These are phyloP conservation scores for Citrus maxima DNA, from an alignment of 345 rosid species.

Conservation along the genomic window DNA sequence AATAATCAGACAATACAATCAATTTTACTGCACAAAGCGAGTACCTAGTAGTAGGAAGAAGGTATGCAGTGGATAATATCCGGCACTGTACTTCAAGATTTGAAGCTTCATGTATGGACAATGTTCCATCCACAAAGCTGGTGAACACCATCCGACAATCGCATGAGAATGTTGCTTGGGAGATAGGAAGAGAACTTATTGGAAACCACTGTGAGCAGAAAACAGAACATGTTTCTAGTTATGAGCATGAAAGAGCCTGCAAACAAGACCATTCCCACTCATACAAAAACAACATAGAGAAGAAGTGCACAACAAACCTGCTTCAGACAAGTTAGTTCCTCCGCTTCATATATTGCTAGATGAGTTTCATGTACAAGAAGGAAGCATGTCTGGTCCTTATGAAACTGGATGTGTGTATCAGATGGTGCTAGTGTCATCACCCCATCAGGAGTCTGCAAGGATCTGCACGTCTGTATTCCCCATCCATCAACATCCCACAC, in stretches of 20 bases:
- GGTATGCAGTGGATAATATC: conserved; percentile 23
- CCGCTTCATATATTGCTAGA: conserved; percentile 32
- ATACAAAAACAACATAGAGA: neutral
- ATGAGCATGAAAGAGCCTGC: neutral
- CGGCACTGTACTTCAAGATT: conserved; percentile 24
- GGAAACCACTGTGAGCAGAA: conserved; percentile 31
- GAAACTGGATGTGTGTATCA: conserved; percentile 37
- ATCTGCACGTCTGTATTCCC: conserved; percentile 25
- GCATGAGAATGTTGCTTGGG: conserved; percentile 42
- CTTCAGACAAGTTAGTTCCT: conserved; percentile 24
- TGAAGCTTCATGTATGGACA: conserved; percentile 31
- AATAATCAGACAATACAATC: neutral
- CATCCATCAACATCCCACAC: conserved; percentile 41
- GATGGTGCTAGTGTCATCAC: neutral
- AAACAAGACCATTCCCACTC: neutral
- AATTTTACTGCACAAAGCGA: neutral
- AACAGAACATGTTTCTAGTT: neutral
- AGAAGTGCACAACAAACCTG: conserved; percentile 22
- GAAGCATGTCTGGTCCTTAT: conserved; percentile 35
- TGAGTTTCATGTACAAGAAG: conserved; percentile 30
- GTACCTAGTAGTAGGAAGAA: conserved; percentile 30
- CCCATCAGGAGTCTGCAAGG: conserved; percentile 23
- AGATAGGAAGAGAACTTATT: conserved; percentile 17
- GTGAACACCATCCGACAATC: conserved; percentile 37
- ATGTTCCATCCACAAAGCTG: conserved; percentile 34